Percentiles rank a stretch among this genome's conserved stretches.
These are phyloP conservation scores for Bipolaris sorokiniana DNA, from an alignment of 2,329 filamentous ascomycete genomes.

Conservation along the genomic window DNA sequence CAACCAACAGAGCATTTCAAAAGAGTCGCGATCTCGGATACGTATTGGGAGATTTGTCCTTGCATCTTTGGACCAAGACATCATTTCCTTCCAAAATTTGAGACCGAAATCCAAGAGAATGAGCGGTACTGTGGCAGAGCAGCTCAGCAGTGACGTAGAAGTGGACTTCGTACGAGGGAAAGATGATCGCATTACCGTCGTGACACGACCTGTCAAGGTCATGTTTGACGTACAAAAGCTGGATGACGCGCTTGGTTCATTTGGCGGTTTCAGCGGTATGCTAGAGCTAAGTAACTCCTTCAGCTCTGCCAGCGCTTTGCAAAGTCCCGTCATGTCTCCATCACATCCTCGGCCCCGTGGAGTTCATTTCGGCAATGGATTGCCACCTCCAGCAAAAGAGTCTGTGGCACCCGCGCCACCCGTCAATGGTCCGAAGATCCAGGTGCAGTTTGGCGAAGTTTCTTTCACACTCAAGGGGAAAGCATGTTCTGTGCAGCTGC, in stretches of 20 bases:
- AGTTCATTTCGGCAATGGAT: constrained; percentile 63
- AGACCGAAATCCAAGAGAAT: constrained; percentile 37
- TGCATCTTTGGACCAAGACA: constrained; percentile 56
- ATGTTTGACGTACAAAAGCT: constrained; percentile 78
- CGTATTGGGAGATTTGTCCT: constrained; percentile 54
- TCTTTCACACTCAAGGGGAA: constrained; percentile 78
- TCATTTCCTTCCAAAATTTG: constrained; percentile 58
- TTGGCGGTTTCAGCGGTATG: constrained; percentile 90
- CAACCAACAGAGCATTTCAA: constrained; percentile 24
- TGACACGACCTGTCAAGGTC: constrained; percentile 77
- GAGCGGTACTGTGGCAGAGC: constrained; percentile 27
- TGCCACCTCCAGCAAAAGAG: constrained; percentile 34
- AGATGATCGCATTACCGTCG: constrained; percentile 62
- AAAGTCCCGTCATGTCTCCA: constrained; percentile 40
- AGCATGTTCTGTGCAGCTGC: constrained; percentile 74
- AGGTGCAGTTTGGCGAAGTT: constrained; percentile 77
- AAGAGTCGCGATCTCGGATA: constrained; percentile 32
- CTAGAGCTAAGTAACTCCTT: constrained; percentile 87
- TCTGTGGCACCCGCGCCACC: constrained; percentile 20
- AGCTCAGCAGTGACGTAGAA: constrained; percentile 40
- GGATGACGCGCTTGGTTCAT: constrained; percentile 85
- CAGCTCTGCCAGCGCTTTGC: constrained; percentile 69
- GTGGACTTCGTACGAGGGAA: constrained; percentile 40
- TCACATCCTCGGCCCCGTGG: constrained; percentile 51
- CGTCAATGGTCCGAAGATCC: constrained; percentile 64